Conservation (phyloP, 1,284 basidiomycete genomes). For the Sanguinoderma infundibulare region DNA sequence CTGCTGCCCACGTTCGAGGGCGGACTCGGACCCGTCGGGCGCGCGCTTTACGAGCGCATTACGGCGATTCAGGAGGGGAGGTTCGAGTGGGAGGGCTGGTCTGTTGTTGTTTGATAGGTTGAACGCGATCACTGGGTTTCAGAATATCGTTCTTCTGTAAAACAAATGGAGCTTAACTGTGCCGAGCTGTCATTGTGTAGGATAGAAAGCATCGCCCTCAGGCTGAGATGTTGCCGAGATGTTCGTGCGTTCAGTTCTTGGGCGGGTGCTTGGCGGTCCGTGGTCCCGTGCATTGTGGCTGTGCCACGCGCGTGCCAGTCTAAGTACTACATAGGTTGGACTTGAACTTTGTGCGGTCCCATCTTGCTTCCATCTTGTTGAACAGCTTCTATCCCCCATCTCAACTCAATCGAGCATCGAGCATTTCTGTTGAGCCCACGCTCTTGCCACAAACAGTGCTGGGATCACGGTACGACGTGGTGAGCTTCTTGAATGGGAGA, state of each 20-base stretch:
- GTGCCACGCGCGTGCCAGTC: too few relatives aligned
- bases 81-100: conserved; percentile 57
- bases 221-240: too few relatives aligned
- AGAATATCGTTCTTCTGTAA: too few relatives aligned
- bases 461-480: neutral
- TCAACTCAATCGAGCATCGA: neutral
- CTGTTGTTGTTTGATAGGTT: too few relatives aligned
- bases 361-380: neutral
- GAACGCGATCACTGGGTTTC: too few relatives aligned
- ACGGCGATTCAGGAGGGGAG: conserved; percentile 71
- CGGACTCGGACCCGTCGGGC: conserved; percentile 57
- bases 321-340: neutral
- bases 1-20: conserved; percentile 47
- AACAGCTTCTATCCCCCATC: neutral
- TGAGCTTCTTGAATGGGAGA: too few relatives aligned
- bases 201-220: too few relatives aligned
- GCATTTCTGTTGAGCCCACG: neutral
- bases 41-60: conserved; percentile 58
- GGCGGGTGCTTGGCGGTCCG: too few relatives aligned
- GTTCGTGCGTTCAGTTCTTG: too few relatives aligned
- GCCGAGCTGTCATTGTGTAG: too few relatives aligned
- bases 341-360: neutral
- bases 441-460: neutral
- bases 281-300: neutral
- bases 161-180: too few relatives aligned